Base-by-base conservation (phyloP, 2,329 filamentous ascomycete genomes). In the Didymosphaeria variabile region DNA sequence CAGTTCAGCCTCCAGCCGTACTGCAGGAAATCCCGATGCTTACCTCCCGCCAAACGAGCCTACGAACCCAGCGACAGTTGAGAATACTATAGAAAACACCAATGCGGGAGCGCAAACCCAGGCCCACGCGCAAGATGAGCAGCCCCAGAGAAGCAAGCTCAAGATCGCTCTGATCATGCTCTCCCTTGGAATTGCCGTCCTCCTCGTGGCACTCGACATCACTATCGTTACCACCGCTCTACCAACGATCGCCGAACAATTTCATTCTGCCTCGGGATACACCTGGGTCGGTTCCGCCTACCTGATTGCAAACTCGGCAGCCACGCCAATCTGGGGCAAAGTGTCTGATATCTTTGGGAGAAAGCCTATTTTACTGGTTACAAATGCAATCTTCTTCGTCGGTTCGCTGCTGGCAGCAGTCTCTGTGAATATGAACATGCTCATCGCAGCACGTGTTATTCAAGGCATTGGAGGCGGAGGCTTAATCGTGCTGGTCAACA, bases 271-370 rank as follows among this genome's bases (percentile, higher is more conserved):
- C 4, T 72, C 79, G 13, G 83, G 82, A 21, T 86, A 85, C 63
- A 82, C 80, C 6, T 87, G 85, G 85, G 82, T 87, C 36, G 84
- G 84, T 17, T 80, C 79, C 26, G 81, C 83, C 8, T 86, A 85
- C 62, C 69, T 84, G 1, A 79, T 86, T 21, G 81, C 80, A 44
- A 81, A 80, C 62, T 77, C 82, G 4, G 82, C 83, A 0, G 77
- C 84, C 21, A 84, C 85, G 2, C 86, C 86, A 1, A 80, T 86
- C 34, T 89, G 87, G 86, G 86, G 87, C 23, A 89, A 89, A 69
- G 77, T 89, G 23, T 87, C 85, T 47, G 89, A 91, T 78, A 90
- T 91, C 60, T 90, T 86, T 77, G 88, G 89, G 2, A 81, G 89
- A 44, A 91, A 90, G 67, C 84, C 84, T 13, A 83, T 89, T 52